Evolutionary conservation across 441 rosid genomes (phyloP), one percentile per base, ranked within the genome.

Genomic region (Omphalea diandra): DNA sequence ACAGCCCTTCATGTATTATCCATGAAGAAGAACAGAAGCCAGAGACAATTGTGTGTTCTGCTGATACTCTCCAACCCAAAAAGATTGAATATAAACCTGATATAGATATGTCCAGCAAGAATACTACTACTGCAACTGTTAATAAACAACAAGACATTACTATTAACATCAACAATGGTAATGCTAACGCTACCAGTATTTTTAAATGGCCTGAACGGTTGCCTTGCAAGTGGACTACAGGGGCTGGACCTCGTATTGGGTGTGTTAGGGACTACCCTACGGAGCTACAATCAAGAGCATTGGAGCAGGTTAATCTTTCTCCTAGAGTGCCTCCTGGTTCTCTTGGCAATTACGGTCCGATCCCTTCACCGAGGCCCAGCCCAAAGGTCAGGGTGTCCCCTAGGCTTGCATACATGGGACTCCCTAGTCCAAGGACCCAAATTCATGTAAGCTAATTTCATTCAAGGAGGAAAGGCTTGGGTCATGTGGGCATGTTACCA

Each of bases 211-310:
- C 86, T 57, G 78, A 82, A 60, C 91, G 89, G 64, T 43, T 90
- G 59, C 76, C 90, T 0, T 81, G 90, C 79, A 90, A 73, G 46
- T 92, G 98, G 98, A 85, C 93, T 27, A 88, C 97, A 10, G 98
- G 99, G 47, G 87, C 91, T 27, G 99, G 99, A 49, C 96, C 99
- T 10, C 85, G 99, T 26, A 94, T 94, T 3, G 93, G 98, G 60
- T 90, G 94, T 63, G 90, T 94, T 65, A 83, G 91, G 70, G 96
- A 94, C 75, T 94, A 94, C 75, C 99, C 97, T 1, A 49, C 82
- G 15, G 87, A 87, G 57, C 89, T 94, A 58, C 94, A 86, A 43
- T 80, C 82, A 77, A 88, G 71, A 60, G 93, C 94, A 40, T 62
- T 94, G 75, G 97, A 92, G 82, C 89, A 81, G 63, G 88, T 88